Evolutionary conservation across 768 basidiomycete species (phyloP), one percentile per base, ranked within the genome.

Genomic region (Lactarius sp.): DNA sequence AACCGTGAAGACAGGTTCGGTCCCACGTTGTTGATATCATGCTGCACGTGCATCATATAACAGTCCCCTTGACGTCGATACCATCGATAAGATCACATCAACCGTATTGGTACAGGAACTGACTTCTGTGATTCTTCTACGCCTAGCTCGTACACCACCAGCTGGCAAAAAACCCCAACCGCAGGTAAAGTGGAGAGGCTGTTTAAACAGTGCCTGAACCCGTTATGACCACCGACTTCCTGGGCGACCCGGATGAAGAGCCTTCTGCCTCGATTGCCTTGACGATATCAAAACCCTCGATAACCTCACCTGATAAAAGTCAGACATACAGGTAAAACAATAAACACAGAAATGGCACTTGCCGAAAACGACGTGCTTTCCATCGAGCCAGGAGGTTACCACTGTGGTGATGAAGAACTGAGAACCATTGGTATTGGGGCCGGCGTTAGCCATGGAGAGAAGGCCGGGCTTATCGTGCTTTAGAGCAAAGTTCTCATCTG

Each of bases 331-430:
- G 44, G 16, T 56, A 8, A 50, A 4, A n/a, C 22, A 18, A 20
- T 9, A 18, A 31, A 22, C 18, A n/a, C 34, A 18, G 50, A 59
- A 44, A 10, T 34, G 16, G 41, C 13, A 59, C 72, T 52, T 69
- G 85, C 93, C 94, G 70, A 96, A 94, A 53, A 95, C 92, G 75
- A 92, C 88, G 75, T 93, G 87, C 61, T 80, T 82, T 61, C 86
- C 87, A 72, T 94, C 90, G 63, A 94, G 84, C 90, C 90, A 92
- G 42, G 78, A 75, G 3, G 90, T 90, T 39, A 77, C 75, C 60
- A 85, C 86, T 46, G 92, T 94, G 66, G 90, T 92, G 78, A 95
- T 85, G 81, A 96, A 94, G 83, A 95, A 94, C 74, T 82, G 84
- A 20, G 84, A 90, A 14, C 90, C 92, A 71, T 95, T 95, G 68